Base-by-base conservation (phyloP, 2,329 filamentous ascomycete genomes). In the Akanthomyces lecanii region DNA sequence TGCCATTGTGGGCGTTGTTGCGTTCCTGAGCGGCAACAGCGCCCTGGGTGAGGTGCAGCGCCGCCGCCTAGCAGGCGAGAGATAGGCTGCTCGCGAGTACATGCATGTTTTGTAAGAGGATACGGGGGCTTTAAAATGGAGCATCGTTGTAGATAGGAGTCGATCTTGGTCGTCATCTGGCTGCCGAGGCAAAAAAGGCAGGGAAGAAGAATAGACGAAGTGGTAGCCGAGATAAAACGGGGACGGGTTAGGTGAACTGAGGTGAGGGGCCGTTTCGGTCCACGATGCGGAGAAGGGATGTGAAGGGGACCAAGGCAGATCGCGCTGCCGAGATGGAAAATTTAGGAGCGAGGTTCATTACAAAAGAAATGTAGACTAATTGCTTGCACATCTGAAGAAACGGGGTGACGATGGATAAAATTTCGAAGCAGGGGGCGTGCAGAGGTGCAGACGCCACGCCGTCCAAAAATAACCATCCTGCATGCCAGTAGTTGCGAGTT, bases 1-100 rank as follows among this genome's bases (percentile, higher is more conserved):
- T 61, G 81, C 81, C 40, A 77, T 87, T 50, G 84, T 95, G 36
- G 87, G 88, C 18, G 77, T 84, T 30, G 84, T 92, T 61, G 86
- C 91, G 12, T 91, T 96, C 73, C 76, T 98, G 66, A 97, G 91
- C 73, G 95, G 95, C 63, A 92, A 89, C 73, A 89, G 92, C 75
- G 95, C 95, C 5, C 80, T 99, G 68, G 90, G 91, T 56, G 95
- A 99, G 80, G 94, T 99, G 36, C 95, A 97, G 79, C 87, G 89
- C 71, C 85, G 95, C 68, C 87, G 95, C 63, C 78, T 97, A 70
- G 89, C 90, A 25, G 93, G 92, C 4, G 79, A 87, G 78, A 79
- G 82, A 72, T 86, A 75, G 16, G 25, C 33, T 36, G 33, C 33
- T 36, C 28, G 33, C 47, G 28, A 18, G 21, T 14, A 40, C 25